These are phyloP conservation scores for Daldinia sp. DNA, from an alignment of 2,329 filamentous ascomycete species.

Conservation along the genomic window DNA sequence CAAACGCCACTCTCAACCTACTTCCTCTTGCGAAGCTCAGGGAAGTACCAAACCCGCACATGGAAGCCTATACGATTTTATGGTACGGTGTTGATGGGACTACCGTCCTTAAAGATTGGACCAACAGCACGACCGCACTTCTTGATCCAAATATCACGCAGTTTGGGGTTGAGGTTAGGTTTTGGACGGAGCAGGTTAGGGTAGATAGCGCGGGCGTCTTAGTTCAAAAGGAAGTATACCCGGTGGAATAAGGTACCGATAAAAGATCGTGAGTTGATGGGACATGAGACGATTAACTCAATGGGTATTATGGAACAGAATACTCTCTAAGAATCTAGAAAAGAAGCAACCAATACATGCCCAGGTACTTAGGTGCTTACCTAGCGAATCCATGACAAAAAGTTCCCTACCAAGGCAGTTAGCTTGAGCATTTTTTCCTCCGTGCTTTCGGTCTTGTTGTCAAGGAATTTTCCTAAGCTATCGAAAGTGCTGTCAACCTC, in stretches of 20 bases:
- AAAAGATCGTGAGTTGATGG: no score
- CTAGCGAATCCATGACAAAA: no score
- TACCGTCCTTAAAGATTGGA: slow-evolving; percentile 38
- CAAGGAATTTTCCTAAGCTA: no score
- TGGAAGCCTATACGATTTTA: slow-evolving; percentile 42
- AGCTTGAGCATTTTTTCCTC: no score
- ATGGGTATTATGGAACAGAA: no score
- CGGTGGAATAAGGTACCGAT: slow-evolving; percentile 15
- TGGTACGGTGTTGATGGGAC: slow-evolving; percentile 41
- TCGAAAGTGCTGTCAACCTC: no score
- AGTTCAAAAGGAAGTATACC: slow-evolving; percentile 36
- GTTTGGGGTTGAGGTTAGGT: slow-evolving; percentile 42
- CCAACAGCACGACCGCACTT: slow-evolving; percentile 43
- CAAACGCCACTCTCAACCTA: slow-evolving; percentile 39
- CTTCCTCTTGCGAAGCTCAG: slow-evolving; percentile 44
- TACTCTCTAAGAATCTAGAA: no score
- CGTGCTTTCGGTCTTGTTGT: no score
- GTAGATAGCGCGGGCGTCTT: slow-evolving; percentile 35
- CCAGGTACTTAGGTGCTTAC: no score
- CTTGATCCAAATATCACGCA: slow-evolving; percentile 24
- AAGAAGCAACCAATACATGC: no score
- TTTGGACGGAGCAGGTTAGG: slow-evolving; percentile 43
- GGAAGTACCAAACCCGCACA: slow-evolving; percentile 35
- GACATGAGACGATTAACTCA: no score
- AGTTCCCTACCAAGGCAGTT: no score